phyloP scores from a whole-genome alignment of 2,329 filamentous ascomycete species.

The Fusarium sp. region DNA sequence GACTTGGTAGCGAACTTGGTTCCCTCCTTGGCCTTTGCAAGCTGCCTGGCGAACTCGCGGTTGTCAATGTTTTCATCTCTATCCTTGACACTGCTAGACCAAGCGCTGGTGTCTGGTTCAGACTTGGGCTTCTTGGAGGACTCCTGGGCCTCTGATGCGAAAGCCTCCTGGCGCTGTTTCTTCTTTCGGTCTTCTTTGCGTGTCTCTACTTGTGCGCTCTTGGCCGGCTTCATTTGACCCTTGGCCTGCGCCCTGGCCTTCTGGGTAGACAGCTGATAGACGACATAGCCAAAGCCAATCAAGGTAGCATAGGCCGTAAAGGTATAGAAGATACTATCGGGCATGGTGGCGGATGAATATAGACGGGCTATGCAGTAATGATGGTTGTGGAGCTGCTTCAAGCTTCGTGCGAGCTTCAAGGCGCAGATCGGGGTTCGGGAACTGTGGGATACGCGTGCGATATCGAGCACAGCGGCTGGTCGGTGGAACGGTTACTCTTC shows the following conservation, averaged over 20 bases:
- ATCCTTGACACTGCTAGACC: constrained; percentile 49
- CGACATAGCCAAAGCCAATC: constrained; percentile 52
- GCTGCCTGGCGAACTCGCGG: constrained; percentile 80
- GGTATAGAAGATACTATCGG: constrained; percentile 54
- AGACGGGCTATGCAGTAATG: constrained; percentile 15
- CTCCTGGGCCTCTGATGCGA: constrained; percentile 54
- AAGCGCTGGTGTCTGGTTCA: constrained; percentile 47
- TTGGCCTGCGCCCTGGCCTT: constrained; percentile 51
- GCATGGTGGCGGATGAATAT: constrained; percentile 45
- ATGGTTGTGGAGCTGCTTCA: constrained; percentile 27
- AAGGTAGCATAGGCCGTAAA: constrained; percentile 54
- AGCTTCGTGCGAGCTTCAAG: constrained; percentile 28
- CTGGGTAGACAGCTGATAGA: constrained; percentile 54
- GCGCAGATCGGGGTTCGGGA: constrained; percentile 20
- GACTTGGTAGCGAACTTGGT: constrained; percentile 68
- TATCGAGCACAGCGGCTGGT: constrained; percentile 11
- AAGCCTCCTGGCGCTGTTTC: constrained; percentile 61
- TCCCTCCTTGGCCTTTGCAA: constrained; percentile 78
- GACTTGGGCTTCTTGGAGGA: constrained; percentile 56
- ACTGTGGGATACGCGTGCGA: constrained; percentile 15
- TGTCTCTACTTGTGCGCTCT: constrained; percentile 49
- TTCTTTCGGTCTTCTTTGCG: constrained; percentile 60
- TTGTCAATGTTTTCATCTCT: constrained; percentile 71
- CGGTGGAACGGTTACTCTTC: constrained; percentile 14
- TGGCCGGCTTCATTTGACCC: constrained; percentile 48